phyloP scores from a whole-genome alignment of 805 yeast species.

The Ogataea parapolymorpha region DNA sequence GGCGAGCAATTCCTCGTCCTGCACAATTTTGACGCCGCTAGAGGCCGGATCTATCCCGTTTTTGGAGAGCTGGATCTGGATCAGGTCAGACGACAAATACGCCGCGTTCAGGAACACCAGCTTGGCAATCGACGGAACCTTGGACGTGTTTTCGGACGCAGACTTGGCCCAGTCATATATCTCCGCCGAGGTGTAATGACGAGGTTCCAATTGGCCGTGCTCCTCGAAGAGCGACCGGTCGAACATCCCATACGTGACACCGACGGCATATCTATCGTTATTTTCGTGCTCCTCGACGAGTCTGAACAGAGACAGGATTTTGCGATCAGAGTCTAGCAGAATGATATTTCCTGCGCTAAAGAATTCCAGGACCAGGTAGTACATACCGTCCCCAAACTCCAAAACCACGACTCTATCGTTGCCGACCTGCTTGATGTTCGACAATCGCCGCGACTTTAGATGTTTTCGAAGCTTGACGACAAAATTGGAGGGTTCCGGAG shows the following conservation, averaged over 20 bases:
- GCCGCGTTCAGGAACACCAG: constrained; percentile 65
- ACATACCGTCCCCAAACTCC: constrained; percentile 79
- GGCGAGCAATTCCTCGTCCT: constrained; percentile 28
- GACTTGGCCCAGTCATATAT: constrained; percentile 41
- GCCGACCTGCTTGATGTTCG: constrained; percentile 68
- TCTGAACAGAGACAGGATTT: constrained; percentile 73
- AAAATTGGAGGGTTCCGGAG: constrained; percentile 80
- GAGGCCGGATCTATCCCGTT: constrained; percentile 41
- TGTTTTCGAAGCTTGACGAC: constrained; percentile 85
- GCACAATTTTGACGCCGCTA: constrained; percentile 30
- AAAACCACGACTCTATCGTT: constrained; percentile 82
- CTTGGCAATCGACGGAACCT: constrained; percentile 63
- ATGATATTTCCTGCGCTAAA: constrained; percentile 93
- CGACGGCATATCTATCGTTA: constrained; percentile 66
- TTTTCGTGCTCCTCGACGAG: constrained; percentile 71
- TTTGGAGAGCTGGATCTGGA: constrained; percentile 53
- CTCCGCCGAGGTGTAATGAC: constrained; percentile 30
- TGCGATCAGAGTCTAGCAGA: constrained; percentile 63
- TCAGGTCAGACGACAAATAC: constrained; percentile 73
- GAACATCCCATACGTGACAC: constrained; percentile 64
- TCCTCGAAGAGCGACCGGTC: constrained; percentile 45
- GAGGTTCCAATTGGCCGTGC: constrained; percentile 4
- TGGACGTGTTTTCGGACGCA: constrained; percentile 36
- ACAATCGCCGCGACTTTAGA: constrained; percentile 72
- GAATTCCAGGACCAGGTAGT: constrained; percentile 79